phyloP scores from a whole-genome alignment of 2,329 filamentous ascomycete species.

The Apiospora rasikravindrae region DNA sequence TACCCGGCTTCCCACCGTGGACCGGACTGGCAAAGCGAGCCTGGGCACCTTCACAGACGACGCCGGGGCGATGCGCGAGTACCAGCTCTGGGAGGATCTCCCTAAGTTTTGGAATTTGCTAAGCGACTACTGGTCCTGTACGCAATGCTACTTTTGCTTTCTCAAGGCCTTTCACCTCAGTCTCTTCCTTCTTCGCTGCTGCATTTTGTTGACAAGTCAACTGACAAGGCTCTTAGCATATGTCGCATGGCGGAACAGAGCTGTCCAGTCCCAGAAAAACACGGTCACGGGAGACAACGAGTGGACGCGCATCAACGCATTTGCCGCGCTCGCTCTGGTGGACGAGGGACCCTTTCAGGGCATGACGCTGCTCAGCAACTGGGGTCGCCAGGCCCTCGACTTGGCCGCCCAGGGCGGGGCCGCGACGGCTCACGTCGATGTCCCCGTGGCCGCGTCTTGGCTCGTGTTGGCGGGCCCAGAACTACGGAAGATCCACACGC shows the following conservation, averaged over 20 bases:
- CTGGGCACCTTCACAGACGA: slow-evolving; percentile 1
- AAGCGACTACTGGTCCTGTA: neutral
- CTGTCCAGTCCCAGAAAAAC: neutral
- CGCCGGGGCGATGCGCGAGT: neutral
- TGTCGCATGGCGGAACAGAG: neutral
- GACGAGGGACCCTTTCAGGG: neutral
- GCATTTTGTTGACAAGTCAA: neutral
- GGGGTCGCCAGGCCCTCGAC: neutral
- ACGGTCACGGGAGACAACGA: neutral
- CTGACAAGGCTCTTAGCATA: neutral
- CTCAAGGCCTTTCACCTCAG: neutral
- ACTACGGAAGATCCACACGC: neutral
- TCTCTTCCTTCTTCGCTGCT: neutral
- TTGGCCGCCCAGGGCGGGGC: neutral
- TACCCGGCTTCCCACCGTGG: neutral
- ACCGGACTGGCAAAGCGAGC: neutral
- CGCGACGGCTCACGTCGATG: neutral
- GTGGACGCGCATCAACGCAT: neutral
- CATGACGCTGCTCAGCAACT: neutral
- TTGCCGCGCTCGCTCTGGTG: neutral
- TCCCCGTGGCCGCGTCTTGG: neutral
- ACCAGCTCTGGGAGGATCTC: neutral
- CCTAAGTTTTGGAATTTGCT: neutral
- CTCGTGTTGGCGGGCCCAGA: neutral
- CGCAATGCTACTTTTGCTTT: neutral